A percentile compares a stretch with the other conserved stretches of the same genome.
Conservation (phyloP, 148 eudicot genomes). For the Rhododendron kiyosumense region DNA sequence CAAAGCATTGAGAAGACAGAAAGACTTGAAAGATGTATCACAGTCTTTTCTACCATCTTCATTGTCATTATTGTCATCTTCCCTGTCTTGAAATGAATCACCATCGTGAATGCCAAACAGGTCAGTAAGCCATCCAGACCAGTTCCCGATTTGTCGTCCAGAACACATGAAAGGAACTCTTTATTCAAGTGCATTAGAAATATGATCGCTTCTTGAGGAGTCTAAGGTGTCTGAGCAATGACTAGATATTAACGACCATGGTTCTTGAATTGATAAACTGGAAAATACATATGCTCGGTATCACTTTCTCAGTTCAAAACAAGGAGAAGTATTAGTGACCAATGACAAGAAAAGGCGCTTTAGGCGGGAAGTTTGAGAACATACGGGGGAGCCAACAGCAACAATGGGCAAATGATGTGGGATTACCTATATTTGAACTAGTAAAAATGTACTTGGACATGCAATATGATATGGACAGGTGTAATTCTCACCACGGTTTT, state of each 20-base stretch:
- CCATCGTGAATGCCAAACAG: slow-evolving; percentile 79
- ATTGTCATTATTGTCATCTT: slow-evolving; percentile 4
- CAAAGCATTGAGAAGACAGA: slow-evolving; percentile 70
- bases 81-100: slow-evolving; percentile 33
- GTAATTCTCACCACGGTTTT: slow-evolving; percentile 66
- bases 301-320: background rate
- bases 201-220: background rate
- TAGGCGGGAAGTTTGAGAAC: background rate
- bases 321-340: background rate
- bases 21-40: slow-evolving; percentile 53
- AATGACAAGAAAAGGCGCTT: background rate
- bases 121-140: slow-evolving; percentile 86
- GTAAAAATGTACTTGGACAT: background rate
- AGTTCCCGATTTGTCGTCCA: slow-evolving; percentile 76
- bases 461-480: background rate
- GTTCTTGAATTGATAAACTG: background rate
- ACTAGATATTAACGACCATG: background rate
- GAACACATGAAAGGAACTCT: background rate
- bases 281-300: background rate
- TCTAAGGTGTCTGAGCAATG: background rate
- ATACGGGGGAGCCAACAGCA: background rate
- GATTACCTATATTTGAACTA: background rate
- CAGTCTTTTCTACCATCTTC: slow-evolving; percentile 10
- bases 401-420: too few species aligned
- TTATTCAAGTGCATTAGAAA: background rate